A percentile compares a stretch with the other conserved stretches of the same genome.
These are phyloP conservation scores for Sporothrix phasma DNA, from an alignment of 2,329 filamentous ascomycete genomes.

Conservation along the genomic window DNA sequence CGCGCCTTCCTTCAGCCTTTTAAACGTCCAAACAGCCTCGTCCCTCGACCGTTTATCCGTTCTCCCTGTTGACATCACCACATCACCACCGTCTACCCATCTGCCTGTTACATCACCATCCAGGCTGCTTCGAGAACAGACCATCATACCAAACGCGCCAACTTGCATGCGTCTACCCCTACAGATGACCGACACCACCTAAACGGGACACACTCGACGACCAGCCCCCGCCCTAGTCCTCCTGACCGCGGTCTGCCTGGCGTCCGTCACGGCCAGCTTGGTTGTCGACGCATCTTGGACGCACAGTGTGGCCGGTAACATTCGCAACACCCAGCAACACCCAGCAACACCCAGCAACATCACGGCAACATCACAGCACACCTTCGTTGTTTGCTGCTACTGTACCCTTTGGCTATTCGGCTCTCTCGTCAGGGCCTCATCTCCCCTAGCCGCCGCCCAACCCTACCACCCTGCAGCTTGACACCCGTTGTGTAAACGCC, in stretches of 20 bases:
- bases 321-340: too few species aligned
- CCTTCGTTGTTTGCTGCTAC: not conserved
- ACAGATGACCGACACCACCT: not conserved
- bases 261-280: not conserved
- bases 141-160: not conserved
- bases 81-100: too few species aligned
- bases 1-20: slow-evolving; percentile 3
- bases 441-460: not conserved
- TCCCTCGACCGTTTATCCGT: not conserved
- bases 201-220: not conserved
- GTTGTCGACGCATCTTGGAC: not conserved
- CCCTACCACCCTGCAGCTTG: not conserved
- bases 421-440: not conserved
- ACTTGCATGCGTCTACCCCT: not conserved
- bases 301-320: not conserved
- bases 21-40: slow-evolving; percentile 1
- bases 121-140: not conserved
- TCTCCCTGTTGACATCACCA: too few species aligned
- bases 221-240: not conserved
- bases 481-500: slow-evolving; percentile 5
- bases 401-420: not conserved
- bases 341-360: too few species aligned
- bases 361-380: too few species aligned
- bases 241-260: not conserved
- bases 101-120: not conserved